A percentile compares a stretch with the other conserved stretches of the same genome.
These are phyloP conservation scores for Ottelia alismoides DNA, from an alignment of 106 monocot genomes.

Conservation along the genomic window DNA sequence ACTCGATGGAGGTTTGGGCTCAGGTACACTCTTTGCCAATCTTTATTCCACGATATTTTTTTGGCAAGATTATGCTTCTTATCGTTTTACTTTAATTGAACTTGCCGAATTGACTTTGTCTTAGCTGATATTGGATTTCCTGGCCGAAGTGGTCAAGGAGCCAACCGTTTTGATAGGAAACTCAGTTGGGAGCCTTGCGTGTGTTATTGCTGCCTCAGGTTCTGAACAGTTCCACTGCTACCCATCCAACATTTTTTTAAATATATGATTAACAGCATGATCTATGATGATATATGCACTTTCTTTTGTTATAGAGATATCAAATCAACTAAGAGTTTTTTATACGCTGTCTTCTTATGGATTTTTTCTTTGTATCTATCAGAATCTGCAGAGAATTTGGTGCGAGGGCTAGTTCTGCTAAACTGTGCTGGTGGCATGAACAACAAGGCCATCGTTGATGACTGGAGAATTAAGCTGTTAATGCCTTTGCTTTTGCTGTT, in stretches of 20 bases:
- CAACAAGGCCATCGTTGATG: slow-evolving; percentile 95
- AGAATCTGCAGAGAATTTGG: slow-evolving; percentile 50
- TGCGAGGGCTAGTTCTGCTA: slow-evolving; percentile 78
- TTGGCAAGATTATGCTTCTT: neutral
- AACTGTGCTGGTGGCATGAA: slow-evolving; percentile 99
- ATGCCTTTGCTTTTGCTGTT: slow-evolving; percentile 72
- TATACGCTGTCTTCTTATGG: too few relatives aligned
- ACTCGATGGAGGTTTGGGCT: slow-evolving; percentile 94
- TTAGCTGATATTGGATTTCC: slow-evolving; percentile 91
- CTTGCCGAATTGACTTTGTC: neutral
- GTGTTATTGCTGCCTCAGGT: slow-evolving; percentile 96
- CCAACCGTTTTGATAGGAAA: slow-evolving; percentile 88
- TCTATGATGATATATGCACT: too few relatives aligned
- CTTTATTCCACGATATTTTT: neutral
- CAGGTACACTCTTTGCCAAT: slow-evolving; percentile 24
- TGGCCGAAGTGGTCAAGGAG: slow-evolving; percentile 62
- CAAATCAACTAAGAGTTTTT: too few relatives aligned
- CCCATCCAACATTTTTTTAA: too few relatives aligned
- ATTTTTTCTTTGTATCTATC: neutral
- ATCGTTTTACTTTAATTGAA: neutral
- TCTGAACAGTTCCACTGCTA: neutral
- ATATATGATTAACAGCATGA: too few relatives aligned
- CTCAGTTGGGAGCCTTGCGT: slow-evolving; percentile 96
- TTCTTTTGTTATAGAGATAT: too few relatives aligned
- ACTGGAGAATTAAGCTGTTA: slow-evolving; percentile 88